Base-by-base conservation (phyloP, 768 basidiomycete species). In the Rhodocollybia butyracea region DNA sequence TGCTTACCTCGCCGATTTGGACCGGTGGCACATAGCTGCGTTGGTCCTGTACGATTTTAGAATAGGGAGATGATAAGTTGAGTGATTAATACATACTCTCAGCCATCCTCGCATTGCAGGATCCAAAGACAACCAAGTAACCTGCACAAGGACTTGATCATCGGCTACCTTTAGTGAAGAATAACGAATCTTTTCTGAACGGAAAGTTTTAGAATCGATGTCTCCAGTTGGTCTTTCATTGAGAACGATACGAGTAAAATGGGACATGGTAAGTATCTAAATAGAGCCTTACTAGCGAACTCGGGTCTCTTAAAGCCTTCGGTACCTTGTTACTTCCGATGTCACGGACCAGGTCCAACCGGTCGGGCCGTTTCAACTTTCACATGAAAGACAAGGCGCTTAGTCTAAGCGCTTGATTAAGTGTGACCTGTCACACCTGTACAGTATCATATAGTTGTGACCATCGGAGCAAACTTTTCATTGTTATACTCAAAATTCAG, bases 31-130 rank as follows among this genome's bases (percentile, higher is more conserved):
- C 46, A 64, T 93, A 92, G 61, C 83, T 86, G 43, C 93, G 77
- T 15, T 64, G 66, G 65, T 91, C 88, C 58, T 80, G 34, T 1
- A 24, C 34, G 12, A 21, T 22, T 11, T 3, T 36, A 11, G n/a
- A 19, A 32, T 21, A 39, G 10, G n/a, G 24, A 22, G 0, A 24
- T 8, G 26, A 5, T 17, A 21, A 6, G 13, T n/a, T 10, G 3
- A 38, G 4, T 1, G 31, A 7, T 40, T 40, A 24, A 26, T 12
- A 2, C 48, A 8, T 50, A 39, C 48, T 17, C 48, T 82, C 48
- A 98, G 64, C 79, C 89, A 97, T 12, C 82, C 84, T 8, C 93
- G 80, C 91, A 94, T 92, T 0, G 92, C 91, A 19, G 94, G 93
- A 63, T 97, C 94, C 60, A 97, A 67, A 31, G 85, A 86, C 30